phyloP scores from a whole-genome alignment of 768 basidiomycete genomes.

The Kwoniella sp. region DNA sequence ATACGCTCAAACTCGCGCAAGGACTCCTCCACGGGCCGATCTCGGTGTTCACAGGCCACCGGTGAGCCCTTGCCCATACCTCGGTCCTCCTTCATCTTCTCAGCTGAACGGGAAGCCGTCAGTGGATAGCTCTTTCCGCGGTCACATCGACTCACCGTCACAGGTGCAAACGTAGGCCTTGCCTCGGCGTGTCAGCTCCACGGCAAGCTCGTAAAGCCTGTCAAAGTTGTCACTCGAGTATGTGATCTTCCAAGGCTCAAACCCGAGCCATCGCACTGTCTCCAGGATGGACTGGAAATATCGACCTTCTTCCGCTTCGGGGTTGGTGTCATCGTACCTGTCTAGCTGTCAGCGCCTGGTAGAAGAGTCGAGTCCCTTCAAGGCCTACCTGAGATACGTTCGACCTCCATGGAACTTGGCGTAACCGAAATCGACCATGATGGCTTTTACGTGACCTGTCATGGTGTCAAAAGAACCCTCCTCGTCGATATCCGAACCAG shows the following conservation, averaged over 20 bases:
- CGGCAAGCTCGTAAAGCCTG: conserved; percentile 75
- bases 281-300: conserved; percentile 97
- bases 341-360: background rate
- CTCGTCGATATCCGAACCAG: background rate
- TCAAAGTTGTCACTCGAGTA: conserved; percentile 98
- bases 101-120: conserved; percentile 57
- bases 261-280: conserved; percentile 92
- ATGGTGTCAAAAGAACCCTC: too few species aligned
- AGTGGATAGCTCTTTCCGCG: background rate
- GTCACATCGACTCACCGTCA: conserved; percentile 62
- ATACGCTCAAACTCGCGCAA: conserved; percentile 83
- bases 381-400: conserved; percentile 68
- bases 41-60: conserved; percentile 77
- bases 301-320: conserved; percentile 89
- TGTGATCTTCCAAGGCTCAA: conserved; percentile 97
- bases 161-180: conserved; percentile 96
- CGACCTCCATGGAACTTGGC: conserved; percentile 89
- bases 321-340: conserved; percentile 92
- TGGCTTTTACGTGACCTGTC: conserved; percentile 96
- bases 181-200: conserved; percentile 79
- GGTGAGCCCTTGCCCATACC: conserved; percentile 77
- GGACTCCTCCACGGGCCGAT: conserved; percentile 80
- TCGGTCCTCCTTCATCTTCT: conserved; percentile 82
- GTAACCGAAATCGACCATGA: conserved; percentile 98
- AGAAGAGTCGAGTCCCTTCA: background rate